A percentile compares a stretch with the other conserved stretches of the same genome.
Evolutionary conservation across 352 stramenopile genomes (phyloP).

Genomic region (Stramenopiles sp.): DNA sequence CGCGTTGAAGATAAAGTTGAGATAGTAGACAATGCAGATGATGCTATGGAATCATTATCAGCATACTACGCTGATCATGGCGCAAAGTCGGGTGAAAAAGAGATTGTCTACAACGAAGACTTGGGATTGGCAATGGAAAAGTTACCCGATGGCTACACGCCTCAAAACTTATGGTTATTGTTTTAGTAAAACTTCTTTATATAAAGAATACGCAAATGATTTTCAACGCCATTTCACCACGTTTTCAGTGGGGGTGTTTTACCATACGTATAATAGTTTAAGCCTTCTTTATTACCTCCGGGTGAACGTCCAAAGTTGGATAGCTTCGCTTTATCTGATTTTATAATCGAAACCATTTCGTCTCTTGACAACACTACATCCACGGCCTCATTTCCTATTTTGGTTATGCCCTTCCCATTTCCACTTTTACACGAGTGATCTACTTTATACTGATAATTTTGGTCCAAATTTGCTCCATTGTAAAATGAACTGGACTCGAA

Average conservation of each 20-base stretch:
- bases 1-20: slow-evolving; percentile 53
- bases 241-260: not conserved
- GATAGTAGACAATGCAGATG: slow-evolving; percentile 56
- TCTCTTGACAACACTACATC: not conserved
- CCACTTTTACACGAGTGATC: not conserved
- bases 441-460: not conserved
- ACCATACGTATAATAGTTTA: not conserved
- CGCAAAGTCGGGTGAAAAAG: slow-evolving; percentile 52
- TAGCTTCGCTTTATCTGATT: not conserved
- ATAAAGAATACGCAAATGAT: not conserved
- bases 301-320: not conserved
- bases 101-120: slow-evolving; percentile 43
- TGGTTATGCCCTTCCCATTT: not conserved
- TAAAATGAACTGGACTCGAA: not conserved
- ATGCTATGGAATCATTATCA: slow-evolving; percentile 58
- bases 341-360: not conserved
- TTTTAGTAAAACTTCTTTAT: not conserved
- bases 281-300: not conserved
- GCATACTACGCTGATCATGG: slow-evolving; percentile 56
- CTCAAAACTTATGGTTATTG: slow-evolving; percentile 37
- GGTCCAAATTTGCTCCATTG: not conserved
- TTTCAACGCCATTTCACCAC: not conserved
- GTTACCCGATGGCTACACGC: slow-evolving; percentile 45
- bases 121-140: slow-evolving; percentile 59
- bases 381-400: not conserved